Base-by-base conservation (phyloP, 1,284 basidiomycete genomes). In the Melampsora americana region DNA sequence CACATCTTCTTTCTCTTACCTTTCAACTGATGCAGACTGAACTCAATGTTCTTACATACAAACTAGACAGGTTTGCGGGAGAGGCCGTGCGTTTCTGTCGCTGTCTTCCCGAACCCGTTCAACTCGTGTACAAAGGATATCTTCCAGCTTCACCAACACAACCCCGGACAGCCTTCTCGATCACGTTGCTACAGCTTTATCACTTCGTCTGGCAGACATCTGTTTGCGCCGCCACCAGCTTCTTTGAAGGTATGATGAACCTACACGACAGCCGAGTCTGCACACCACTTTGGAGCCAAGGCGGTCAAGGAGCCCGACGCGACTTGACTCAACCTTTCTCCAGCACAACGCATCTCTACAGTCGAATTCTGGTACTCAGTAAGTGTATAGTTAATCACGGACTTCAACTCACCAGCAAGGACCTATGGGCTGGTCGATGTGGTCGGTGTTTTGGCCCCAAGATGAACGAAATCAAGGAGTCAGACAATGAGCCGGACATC, bases 101-200 rank as follows among this genome's bases (percentile, higher is more conserved):
- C 16, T 69, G 68, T n/a, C 53, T 69, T 44, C 68, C 68, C 0
- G 48, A 69, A 16, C 28, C 68, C n/a, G 59, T 60, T 32, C 23
- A 50, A 11, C 28, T 69, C 14, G 18, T 69, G 12, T 39, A 69
- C 35, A 35, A 18, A 18, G 48, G 68, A 18, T 69, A 69, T 16
- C 30, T 69, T 32, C 5, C 68, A n/a, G 20, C 50, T 11, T 69
- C 32, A 0, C 48, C 68, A 6, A 6, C 23, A 23, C 26, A 20
- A 44, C 53, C 68, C n/a, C n/a, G n/a, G n/a, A n/a, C n/a, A n/a
- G n/a, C n/a, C 11, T 69, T n/a, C n/a, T n/a, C n/a, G n/a, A n/a
- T n/a, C n/a, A n/a, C n/a, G n/a, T n/a, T n/a, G n/a, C n/a, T n/a
- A 20, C 48, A 69, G 30, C 35, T 69, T 6, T 60, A 42, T 53